Base-by-base conservation (phyloP, 2,329 filamentous ascomycete species). In the Hypomyces perniciosus region DNA sequence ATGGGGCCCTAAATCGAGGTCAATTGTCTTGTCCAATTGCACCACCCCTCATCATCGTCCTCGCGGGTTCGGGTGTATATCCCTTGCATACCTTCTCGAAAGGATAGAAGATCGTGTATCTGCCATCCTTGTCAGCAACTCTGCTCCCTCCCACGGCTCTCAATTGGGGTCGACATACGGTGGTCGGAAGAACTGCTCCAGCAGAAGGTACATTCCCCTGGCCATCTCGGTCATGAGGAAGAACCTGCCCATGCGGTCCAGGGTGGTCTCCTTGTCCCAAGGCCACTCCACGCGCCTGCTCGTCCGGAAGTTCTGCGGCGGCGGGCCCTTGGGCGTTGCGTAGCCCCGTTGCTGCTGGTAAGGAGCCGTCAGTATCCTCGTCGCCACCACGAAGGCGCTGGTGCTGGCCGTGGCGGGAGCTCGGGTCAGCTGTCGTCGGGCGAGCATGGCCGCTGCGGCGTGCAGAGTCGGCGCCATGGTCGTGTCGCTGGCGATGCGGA, bases 131-230 rank as follows among this genome's bases (percentile, higher is more conserved):
- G 42, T 53, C 51, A 52, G 46, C 47, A 44, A 40, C 46, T n/a
- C 38, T n/a, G 8, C 6, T 12, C 12, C 48, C 55, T 48, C 58
- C 49, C 38, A 42, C 40, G n/a, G 13, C 29, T 39, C 7, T 9
- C 13, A 7, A 20, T 8, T 26, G 8, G n/a, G 42, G 0, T 39
- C 34, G 27, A 90, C 90, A 80, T 80, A 97, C 88, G 93, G 91
- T 74, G 92, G 90, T 71, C 93, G 80, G 79, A 99, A 97, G 81
- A 87, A 99, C 77, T 99, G 92, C 81, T 99, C 93, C 67, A 99
- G 69, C 72, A 93, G 83, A 60, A 99, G 85, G 68, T 96, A 99
- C 93, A 99, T 97, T 72, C 93, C 93, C 66, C 93, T 84, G 69
- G 89, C 80, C 86, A 97, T 93, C 79, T 99, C 93, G 48, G 88